Evolutionary conservation across 2,329 filamentous ascomycete genomes (phyloP), one percentile per base, ranked within the genome.

Genomic region (Aspergillus caelatus): DNA sequence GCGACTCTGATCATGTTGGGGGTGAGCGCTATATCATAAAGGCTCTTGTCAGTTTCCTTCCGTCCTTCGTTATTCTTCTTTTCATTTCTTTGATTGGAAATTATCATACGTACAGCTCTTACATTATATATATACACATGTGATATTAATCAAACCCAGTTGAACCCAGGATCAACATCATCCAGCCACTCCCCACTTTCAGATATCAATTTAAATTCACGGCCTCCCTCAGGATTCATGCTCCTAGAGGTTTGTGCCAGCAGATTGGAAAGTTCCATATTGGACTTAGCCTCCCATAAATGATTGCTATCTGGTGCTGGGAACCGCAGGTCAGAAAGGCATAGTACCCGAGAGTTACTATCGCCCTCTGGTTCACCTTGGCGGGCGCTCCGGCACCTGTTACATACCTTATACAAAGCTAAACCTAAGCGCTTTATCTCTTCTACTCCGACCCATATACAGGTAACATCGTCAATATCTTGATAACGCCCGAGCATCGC

Each of bases 391-490:
- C 57, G 32, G 39, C 60, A 65, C 6, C 63, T 30, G 28, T 63
- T 56, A 23, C 53, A 65, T 2, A 72, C 41, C 52, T 69, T 71
- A 52, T 71, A 72, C 26, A 74, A 43, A 2, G 70, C 67, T 7
- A 73, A 30, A 1, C 61, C 65, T 5, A 74, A 69, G 2, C 67
- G 66, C 54, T 74, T 74, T 6, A 70, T 59, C 41, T 74, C 72
- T 48, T 74, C 71, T 1, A 73, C 62, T 1, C 67, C 61, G 4
- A 67, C 54, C 68, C 70, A 71, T 30, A 69, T 64, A 23, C 65
- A 71, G 12, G 68, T 62, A 1, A 66, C 59, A 8, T 65, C 65
- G 8, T 66, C 65, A 21, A 66, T 61, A 4, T 52, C 26, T 10
- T 60, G 52, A 32, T 67, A 68, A 10, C 69, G 68, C 2, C 59